Evolutionary conservation across 371 early-diverging fungal genomes (phyloP), one percentile per base, ranked within the genome.

Genomic region (Apophysomyces variabilis): DNA sequence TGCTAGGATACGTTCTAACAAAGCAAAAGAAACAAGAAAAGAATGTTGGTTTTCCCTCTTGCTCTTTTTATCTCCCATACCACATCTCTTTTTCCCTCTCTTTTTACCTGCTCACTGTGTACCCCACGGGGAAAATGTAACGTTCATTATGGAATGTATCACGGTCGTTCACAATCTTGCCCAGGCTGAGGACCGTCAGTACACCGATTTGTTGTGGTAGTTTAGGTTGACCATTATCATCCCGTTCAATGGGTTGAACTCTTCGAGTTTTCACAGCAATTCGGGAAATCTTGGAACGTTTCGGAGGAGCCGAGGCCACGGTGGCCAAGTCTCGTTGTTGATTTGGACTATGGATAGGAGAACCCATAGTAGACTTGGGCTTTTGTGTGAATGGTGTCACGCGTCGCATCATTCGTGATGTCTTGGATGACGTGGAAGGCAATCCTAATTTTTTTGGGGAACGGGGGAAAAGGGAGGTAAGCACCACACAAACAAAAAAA

Each of bases 121-220:
- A 96, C 3, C 97, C 96, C 0, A 95, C 90, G 9, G 97, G 94
- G 81, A 90, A 97, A 21, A 97, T 95, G 65, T 97, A 96, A 6
- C 95, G 85, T 60, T 94, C 92, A 59, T 89, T 93, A 66, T 97
- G 96, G 75, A 92, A 97, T 2, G 88, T 82, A 21, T 90, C 89
- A 12, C 91, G 86, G 38, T 93, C 92, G 63, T 77, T 82, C 1
- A 91, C 88, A 3, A 97, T 89, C 35, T 67, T 77, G 2, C 97
- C 97, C 5, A 94, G 81, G 61, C 60, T 72, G 13, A 86, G 69
- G 26, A 96, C 81, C 1, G 93, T 93, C 16, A 94, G 75, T n/a
- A 93, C 89, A 12, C 96, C 97, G 18, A 93, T 83, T 58, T 89
- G 86, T 50, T 93, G 84, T 0, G 97, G 97, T 57, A 96, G 72